Conservation (phyloP, 2,329 filamentous ascomycete species). For the Dothistroma septosporum region DNA sequence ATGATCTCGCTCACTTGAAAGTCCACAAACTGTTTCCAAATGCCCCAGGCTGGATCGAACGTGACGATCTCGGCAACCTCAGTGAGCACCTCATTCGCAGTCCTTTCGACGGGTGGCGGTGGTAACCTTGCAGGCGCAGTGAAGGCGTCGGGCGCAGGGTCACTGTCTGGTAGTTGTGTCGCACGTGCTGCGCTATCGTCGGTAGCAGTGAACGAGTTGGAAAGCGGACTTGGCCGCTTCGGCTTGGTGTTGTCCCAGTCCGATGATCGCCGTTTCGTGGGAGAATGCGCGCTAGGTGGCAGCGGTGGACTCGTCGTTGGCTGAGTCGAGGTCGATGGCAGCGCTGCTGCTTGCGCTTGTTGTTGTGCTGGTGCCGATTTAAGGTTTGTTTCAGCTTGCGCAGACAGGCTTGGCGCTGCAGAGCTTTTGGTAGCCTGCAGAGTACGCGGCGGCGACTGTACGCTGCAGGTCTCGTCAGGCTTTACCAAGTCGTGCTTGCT, state of each 20-base stretch:
- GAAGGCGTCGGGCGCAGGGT: background rate
- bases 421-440: constrained; percentile 1
- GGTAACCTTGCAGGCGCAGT: constrained; percentile 12
- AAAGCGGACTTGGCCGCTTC: constrained; percentile 34
- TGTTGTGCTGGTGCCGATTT: constrained; percentile 14
- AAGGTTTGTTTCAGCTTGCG: constrained; percentile 21
- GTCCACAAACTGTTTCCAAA: constrained; percentile 45
- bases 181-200: constrained; percentile 11
- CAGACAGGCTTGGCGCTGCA: constrained; percentile 12
- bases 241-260: constrained; percentile 24
- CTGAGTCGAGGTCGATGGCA: background rate
- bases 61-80: constrained; percentile 38
- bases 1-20: constrained; percentile 36
- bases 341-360: constrained; percentile 4
- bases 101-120: constrained; percentile 10
- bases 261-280: constrained; percentile 15
- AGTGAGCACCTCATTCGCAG: constrained; percentile 18
- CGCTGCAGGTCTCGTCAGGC: background rate
- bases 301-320: constrained; percentile 1
- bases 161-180: background rate
- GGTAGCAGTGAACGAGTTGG: constrained; percentile 29
- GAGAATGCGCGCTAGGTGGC: constrained; percentile 17
- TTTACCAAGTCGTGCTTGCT: background rate
- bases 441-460: background rate
- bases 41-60: constrained; percentile 37